A percentile compares a stretch with the other conserved stretches of the same genome.
Conservation (phyloP, 768 basidiomycete genomes). For the Suillus occidentalis region DNA sequence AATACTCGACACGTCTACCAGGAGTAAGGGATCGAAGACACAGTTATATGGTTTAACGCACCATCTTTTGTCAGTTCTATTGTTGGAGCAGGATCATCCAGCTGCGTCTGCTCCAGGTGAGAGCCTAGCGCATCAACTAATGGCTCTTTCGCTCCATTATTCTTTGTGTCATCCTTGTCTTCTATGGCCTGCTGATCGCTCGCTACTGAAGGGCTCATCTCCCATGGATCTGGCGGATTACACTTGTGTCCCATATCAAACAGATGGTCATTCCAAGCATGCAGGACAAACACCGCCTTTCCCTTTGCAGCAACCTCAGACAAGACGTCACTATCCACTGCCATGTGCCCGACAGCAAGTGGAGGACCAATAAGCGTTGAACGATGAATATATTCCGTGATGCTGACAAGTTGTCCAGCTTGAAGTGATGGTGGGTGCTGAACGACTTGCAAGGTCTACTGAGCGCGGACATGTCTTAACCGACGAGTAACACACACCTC, state of each 20-base stretch:
- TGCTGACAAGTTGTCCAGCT: constrained; percentile 48
- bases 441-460: not conserved
- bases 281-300: constrained; percentile 72
- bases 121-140: not conserved
- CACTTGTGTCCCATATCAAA: not conserved
- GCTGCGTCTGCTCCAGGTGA: constrained; percentile 35
- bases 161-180: not conserved
- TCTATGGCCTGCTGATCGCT: constrained; percentile 16
- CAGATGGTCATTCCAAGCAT: constrained; percentile 68
- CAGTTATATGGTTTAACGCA: not conserved
- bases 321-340: constrained; percentile 51
- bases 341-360: constrained; percentile 76
- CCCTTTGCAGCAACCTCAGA: constrained; percentile 56
- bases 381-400: constrained; percentile 48
- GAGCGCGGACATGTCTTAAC: not conserved
- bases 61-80: constrained; percentile 1
- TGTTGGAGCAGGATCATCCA: not conserved
- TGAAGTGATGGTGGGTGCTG: not conserved
- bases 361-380: constrained; percentile 42
- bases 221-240: constrained; percentile 16
- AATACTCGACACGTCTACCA: constrained; percentile 35
- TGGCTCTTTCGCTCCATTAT: not conserved
- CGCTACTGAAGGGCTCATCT: constrained; percentile 25
- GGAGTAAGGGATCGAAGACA: not conserved
- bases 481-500: not conserved